Evolutionary conservation across 768 basidiomycete species (phyloP), one percentile per base, ranked within the genome.

Genomic region (Tylopilus rubrobrunneus): DNA sequence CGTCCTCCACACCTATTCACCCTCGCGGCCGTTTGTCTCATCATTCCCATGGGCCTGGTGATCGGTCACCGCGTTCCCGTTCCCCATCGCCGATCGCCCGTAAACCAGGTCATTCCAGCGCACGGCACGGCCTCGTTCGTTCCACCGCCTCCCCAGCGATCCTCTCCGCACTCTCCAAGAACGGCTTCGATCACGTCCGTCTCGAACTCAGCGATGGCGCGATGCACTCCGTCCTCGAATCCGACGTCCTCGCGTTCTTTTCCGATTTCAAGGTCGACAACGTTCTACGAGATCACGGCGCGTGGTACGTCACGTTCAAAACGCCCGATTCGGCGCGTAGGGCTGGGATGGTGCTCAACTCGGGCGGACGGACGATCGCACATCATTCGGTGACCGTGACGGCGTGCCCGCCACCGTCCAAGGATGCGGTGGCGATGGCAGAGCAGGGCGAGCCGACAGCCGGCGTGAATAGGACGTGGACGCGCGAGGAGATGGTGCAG

Each of bases 251-350:
- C 56, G 73, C 68, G 52, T 88, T 88, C 61, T 86, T 92, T 64
- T 76, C 78, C 36, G 81, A 77, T 46, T 92, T 92, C 70, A 76
- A 82, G 56, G 79, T 88, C 19, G 83, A 91, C 45, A 78, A 82
- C 78, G 77, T 94, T 27, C 73, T 92, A 2, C 80, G 82, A 56
- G 88, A 89, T 66, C 78, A 80, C 48, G 70, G 73, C 2, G 87
- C 85, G 10, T 87, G 90, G 77, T 95, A 93, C 64, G 79, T 94
- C 57, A 88, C 92, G 4, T 98, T 97, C 67, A 64, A 73, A 19
- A 80, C 82, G 5, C 65, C 75, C 2, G 81, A 81, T 51, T 67
- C 79, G 0, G 93, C 93, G 0, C 75, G 83, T 7, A 76, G 86
- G 4, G 89, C 91, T 0, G 77, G 78, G 9, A 79, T 81, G 59